Evolutionary conservation across 2,329 filamentous ascomycete genomes (phyloP), one percentile per base, ranked within the genome.

Genomic region (Knoxdaviesia capensis): DNA sequence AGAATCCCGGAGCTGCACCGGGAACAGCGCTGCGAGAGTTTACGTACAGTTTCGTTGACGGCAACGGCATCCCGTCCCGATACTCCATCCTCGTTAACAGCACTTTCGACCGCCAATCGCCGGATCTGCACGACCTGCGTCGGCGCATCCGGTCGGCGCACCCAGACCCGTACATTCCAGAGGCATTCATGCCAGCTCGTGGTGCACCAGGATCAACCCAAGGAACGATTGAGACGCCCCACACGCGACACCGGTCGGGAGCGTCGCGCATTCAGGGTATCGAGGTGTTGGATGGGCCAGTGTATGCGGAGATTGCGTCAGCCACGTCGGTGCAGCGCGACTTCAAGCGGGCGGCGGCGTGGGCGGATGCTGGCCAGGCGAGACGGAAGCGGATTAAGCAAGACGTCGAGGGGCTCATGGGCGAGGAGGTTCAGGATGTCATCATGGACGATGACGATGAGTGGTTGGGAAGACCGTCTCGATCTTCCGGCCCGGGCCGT

Each of bases 281-380:
- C 11, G 65, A 66, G 34, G 57, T 62, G n/a, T 51, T 71, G 31
- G 59, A 62, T 41, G 68, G 68, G 2, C 68, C 68, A 3, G 63
- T 69, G 31, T 71, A 71, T 50, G 20, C 20, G 20, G 20, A 20
- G 20, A 20, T 20, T 20, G 20, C 20, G 3, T 20, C 20, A 20
- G 20, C 20, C 20, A 20, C 20, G 20, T 20, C 20, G 20, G 20
- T 20, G 20, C 20, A 20, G 20, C 20, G 20, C 20, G 20, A 20
- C 20, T 20, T 20, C 20, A 20, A 20, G 20, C 20, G 20, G 20
- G 20, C 20, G 20, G 20, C 20, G 20, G 20, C 20, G 20, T 20
- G 20, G 20, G 20, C 20, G 20, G 20, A 20, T 20, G 20, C 20
- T 20, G 20, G 20, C 20, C 20, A 20, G 20, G 20, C 20, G 20